phyloP scores from a whole-genome alignment of 768 basidiomycete species.

The Amanita thiersii region DNA sequence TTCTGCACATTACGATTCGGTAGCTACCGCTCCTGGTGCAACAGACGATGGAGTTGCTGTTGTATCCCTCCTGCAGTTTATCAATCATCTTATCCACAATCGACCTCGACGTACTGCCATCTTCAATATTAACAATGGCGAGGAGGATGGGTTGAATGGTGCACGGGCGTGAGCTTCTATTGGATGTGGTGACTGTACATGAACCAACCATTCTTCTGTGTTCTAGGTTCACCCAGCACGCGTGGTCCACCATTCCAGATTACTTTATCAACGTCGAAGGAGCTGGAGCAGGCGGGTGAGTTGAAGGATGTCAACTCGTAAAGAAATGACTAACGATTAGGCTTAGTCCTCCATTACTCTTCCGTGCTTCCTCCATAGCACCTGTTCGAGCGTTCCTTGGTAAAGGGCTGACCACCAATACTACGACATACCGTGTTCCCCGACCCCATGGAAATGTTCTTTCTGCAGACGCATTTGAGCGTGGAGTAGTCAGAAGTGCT shows the following conservation, averaged over 20 bases:
- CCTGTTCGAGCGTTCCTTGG: constrained; percentile 45
- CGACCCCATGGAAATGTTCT: constrained; percentile 71
- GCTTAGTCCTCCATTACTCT: constrained; percentile 62
- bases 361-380: constrained; percentile 58
- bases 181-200: not conserved
- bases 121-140: constrained; percentile 84
- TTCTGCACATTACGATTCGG: constrained; percentile 79
- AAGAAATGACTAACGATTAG: constrained; percentile 3
- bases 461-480: constrained; percentile 60
- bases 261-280: constrained; percentile 81
- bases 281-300: constrained; percentile 69
- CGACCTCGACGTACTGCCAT: constrained; percentile 53
- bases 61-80: constrained; percentile 55
- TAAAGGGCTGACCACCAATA: constrained; percentile 8
- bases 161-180: constrained; percentile 43
- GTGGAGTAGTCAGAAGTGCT: constrained; percentile 54
- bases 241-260: constrained; percentile 59
- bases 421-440: constrained; percentile 26
- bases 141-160: constrained; percentile 71
- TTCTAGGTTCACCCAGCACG: constrained; percentile 59
- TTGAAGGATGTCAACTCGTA: not conserved
- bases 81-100: constrained; percentile 43
- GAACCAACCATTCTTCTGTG: not conserved
- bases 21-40: constrained; percentile 65
- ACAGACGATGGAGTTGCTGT: constrained; percentile 78